Base-by-base conservation (phyloP, 2,329 filamentous ascomycete species). In the Botrytis pseudocinerea region DNA sequence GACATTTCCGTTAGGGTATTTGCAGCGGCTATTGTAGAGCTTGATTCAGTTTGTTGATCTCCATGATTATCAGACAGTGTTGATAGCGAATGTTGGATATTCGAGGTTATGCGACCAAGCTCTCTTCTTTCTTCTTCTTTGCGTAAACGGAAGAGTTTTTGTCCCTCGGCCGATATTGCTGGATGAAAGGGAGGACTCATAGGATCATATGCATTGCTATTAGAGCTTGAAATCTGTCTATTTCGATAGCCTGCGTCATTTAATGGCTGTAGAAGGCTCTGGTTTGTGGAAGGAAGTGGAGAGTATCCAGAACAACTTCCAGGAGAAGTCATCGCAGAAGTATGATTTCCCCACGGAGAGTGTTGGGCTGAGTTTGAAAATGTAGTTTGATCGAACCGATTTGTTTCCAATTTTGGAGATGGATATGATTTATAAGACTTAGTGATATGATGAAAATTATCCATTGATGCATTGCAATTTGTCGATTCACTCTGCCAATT, bases 41-140 rank as follows among this genome's bases (percentile, higher is more conserved):
- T 69, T 10, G 65, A 57, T 25, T 20, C 18, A 22, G 9, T 38
- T 42, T 25, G 9, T 16, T 42, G 65, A 42, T 18, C 22, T 57
- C 1, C 38, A 5, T 32, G n/a, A 12, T 16, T 16, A 25, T 57
- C n/a, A 32, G 35, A n/a, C 7, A 69, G n/a, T 8, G 4, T 25
- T 18, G 48, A 28, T 25, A 69, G 18, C 1, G 48, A 57, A 10
- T 28, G n/a, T 6, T 69, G 65, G 18, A 44, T 69, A 5, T 44
- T 32, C 6, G 48, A 57, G 16, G 48, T 69, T 69, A 69, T 59
- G 38, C 48, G 65, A 25, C n/a, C n/a, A 28, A 69, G n/a, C 22
- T 69, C n/a, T 0, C 16, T 9, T 44, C 32, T 7, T n/a, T 68
- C 48, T 68, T 44, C 48, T 42, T 22, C 2, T 12, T 54, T 42